Conservation (phyloP, 768 basidiomycete genomes). For the Tricholoma hemisulphureum region DNA sequence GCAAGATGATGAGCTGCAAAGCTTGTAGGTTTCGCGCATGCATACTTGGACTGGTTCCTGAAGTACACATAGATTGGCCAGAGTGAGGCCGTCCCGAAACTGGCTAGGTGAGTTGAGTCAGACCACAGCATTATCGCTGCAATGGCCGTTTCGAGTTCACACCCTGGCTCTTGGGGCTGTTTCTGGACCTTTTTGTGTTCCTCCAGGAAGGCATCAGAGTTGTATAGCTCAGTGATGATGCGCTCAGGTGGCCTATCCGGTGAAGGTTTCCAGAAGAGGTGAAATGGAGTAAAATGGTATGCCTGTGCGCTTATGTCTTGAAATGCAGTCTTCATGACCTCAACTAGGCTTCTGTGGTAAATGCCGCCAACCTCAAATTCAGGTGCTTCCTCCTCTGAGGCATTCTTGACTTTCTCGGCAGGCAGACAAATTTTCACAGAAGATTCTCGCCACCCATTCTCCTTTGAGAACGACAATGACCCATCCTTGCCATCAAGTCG, state of each 20-base stretch:
- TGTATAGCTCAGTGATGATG: slow-evolving; percentile 10
- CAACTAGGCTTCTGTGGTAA: slow-evolving; percentile 7
- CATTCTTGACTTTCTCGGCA: slow-evolving; percentile 1
- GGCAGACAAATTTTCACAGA: not conserved
- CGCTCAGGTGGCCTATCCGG: not conserved
- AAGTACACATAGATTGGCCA: slow-evolving; percentile 43
- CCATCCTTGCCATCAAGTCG: not conserved
- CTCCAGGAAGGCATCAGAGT: slow-evolving; percentile 15
- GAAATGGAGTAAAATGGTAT: slow-evolving; percentile 8
- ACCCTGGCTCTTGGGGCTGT: slow-evolving; percentile 9
- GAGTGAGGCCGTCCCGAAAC: slow-evolving; percentile 33
- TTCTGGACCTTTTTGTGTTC: slow-evolving; percentile 14
- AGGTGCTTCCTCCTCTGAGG: not conserved
- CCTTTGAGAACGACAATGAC: not conserved
- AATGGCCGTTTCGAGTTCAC: slow-evolving; percentile 24
- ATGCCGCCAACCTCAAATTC: not conserved
- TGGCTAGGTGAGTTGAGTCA: slow-evolving; percentile 34
- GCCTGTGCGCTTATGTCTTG: slow-evolving; percentile 8
- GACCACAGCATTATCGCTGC: slow-evolving; percentile 32
- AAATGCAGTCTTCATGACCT: slow-evolving; percentile 15
- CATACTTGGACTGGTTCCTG: slow-evolving; percentile 40
- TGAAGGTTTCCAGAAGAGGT: not conserved
- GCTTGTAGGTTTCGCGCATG: slow-evolving; percentile 23
- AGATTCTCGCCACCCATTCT: not conserved
- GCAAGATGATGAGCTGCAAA: slow-evolving; percentile 37